Percentiles rank a stretch among this genome's conserved stretches.
phyloP scores from a whole-genome alignment of 116 monocot species.

The Papilionanthe hybrid region DNA sequence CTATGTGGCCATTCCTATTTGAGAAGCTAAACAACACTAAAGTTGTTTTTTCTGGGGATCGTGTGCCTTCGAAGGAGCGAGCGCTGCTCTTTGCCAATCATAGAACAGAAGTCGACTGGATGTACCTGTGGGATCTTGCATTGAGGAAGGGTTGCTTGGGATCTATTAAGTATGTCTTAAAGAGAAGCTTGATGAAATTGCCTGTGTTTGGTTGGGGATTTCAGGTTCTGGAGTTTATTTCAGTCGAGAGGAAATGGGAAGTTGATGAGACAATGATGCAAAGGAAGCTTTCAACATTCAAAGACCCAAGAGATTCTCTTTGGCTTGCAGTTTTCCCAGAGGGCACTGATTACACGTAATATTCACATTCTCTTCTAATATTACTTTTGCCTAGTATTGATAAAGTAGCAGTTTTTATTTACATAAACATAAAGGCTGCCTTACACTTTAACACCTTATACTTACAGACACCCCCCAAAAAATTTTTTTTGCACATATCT shows the following conservation, averaged over 20 bases:
- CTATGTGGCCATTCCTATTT: conserved; percentile 91
- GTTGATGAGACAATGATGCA: conserved; percentile 59
- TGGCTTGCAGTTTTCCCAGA: conserved; percentile 98
- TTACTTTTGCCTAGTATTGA: neutral
- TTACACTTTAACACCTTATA: neutral
- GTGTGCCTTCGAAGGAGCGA: conserved; percentile 50
- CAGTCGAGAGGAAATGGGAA: conserved; percentile 97
- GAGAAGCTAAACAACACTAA: conserved; percentile 93
- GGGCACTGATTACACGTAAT: conserved; percentile 97
- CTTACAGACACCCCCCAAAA: neutral
- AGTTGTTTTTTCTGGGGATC: conserved; percentile 84
- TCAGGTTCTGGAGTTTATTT: conserved; percentile 89
- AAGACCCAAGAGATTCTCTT: conserved; percentile 64
- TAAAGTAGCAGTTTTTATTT: neutral
- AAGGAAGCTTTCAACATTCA: conserved; percentile 57
- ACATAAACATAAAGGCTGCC: neutral
- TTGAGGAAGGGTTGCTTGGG: conserved; percentile 72
- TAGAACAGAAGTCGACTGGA: conserved; percentile 99
- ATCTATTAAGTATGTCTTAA: conserved; percentile 82
- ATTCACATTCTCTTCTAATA: conserved; percentile 5
- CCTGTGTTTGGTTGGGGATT: conserved; percentile 95
- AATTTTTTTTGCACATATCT: neutral
- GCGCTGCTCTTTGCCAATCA: conserved; percentile 83
- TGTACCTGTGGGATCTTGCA: conserved; percentile 98
- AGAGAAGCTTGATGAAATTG: conserved; percentile 92